Conservation (phyloP, 1,284 basidiomycete genomes). For the Entoloma clypeatum region DNA sequence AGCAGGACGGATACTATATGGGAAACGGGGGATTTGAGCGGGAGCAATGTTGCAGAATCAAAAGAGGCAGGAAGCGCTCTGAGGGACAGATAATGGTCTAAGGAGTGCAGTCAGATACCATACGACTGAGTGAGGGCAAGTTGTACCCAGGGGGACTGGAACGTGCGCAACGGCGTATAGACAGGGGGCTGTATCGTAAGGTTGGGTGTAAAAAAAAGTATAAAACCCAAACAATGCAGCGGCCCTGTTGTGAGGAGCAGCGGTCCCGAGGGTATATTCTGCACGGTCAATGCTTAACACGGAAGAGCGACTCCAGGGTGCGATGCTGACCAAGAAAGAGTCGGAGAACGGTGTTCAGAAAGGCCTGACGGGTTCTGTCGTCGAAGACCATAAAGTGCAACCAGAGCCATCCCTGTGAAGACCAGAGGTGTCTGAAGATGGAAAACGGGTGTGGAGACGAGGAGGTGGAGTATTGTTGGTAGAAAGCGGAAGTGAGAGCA, state of each 20-base stretch:
- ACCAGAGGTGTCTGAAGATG: constrained; percentile 68
- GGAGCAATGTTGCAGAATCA: constrained; percentile 33
- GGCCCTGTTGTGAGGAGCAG: constrained; percentile 47
- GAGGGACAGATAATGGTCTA: constrained; percentile 54
- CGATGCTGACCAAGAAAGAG: constrained; percentile 58
- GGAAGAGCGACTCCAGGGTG: too few relatives aligned
- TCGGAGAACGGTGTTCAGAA: constrained; percentile 52
- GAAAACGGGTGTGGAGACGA: constrained; percentile 47
- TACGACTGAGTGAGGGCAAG: constrained; percentile 6
- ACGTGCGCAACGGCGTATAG: constrained; percentile 47
- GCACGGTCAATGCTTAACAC: constrained; percentile 6
- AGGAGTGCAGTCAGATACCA: constrained; percentile 4
- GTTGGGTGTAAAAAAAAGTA: constrained; percentile 64
- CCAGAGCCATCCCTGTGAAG: constrained; percentile 65
- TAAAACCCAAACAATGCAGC: constrained; percentile 66
- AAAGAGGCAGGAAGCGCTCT: constrained; percentile 42
- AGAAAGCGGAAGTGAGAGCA: constrained; percentile 45
- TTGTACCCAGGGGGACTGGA: constrained; percentile 55
- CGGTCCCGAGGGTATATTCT: constrained; percentile 53
- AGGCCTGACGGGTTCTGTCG: constrained; percentile 53
- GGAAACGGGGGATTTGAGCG: constrained; percentile 45
- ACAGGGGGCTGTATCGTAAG: constrained; percentile 45
- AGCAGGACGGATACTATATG: constrained; percentile 47
- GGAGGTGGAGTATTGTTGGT: constrained; percentile 38
- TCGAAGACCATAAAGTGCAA: constrained; percentile 71